Evolutionary conservation across 1,139 yeast species (phyloP).

Genomic region (Kurtzmaniella quercitrusa): DNA sequence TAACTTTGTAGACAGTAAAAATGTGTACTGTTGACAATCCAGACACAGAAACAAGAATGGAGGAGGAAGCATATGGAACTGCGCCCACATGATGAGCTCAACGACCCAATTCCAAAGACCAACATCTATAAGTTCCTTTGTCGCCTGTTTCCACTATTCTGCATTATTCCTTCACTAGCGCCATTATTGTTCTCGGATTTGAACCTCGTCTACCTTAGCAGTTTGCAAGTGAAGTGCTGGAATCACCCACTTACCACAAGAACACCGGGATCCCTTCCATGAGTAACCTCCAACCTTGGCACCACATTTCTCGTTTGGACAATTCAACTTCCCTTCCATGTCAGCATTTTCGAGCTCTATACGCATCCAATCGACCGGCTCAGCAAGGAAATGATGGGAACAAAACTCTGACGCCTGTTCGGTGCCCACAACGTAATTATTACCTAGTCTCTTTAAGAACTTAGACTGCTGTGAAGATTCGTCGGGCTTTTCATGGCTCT

Average conservation of each 20-base stretch:
- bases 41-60: too few relatives aligned
- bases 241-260: slow-evolving; percentile 94
- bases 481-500: slow-evolving; percentile 59
- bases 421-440: slow-evolving; percentile 53
- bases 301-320: slow-evolving; percentile 66
- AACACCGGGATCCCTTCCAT: slow-evolving; percentile 94
- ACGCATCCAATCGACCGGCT: slow-evolving; percentile 92
- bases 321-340: slow-evolving; percentile 78
- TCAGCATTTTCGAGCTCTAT: slow-evolving; percentile 63
- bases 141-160: too few relatives aligned
- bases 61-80: too few relatives aligned
- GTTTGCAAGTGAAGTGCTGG: slow-evolving; percentile 85
- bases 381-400: slow-evolving; percentile 75
- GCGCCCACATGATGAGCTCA: too few relatives aligned
- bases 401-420: slow-evolving; percentile 58
- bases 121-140: too few relatives aligned
- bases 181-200: too few relatives aligned
- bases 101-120: too few relatives aligned
- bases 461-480: slow-evolving; percentile 57
- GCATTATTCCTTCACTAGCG: too few relatives aligned
- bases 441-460: slow-evolving; percentile 58
- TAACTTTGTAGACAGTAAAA: too few relatives aligned
- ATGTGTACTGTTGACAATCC: too few relatives aligned
- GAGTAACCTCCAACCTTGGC: slow-evolving; percentile 85
- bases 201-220: slow-evolving; percentile 64